Conservation (phyloP, 805 yeast genomes). For the Starmerella cellae region DNA sequence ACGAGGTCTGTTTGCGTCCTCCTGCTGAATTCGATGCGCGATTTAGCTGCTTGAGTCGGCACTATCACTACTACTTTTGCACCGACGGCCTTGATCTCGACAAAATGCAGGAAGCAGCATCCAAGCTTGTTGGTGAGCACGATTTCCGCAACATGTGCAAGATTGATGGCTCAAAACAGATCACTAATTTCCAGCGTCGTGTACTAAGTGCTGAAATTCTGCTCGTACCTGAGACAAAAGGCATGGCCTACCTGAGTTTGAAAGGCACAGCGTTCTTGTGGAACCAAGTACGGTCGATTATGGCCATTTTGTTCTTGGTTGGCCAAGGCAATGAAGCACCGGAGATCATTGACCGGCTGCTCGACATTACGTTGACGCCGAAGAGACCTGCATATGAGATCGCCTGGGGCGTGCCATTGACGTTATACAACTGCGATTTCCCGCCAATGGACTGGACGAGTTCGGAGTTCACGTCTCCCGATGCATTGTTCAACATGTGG, state of each 20-base stretch:
- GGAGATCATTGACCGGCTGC: slow-evolving; percentile 40
- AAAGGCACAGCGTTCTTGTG: slow-evolving; percentile 85
- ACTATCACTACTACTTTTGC: slow-evolving; percentile 66
- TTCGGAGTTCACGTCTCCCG: slow-evolving; percentile 18
- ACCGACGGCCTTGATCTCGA: slow-evolving; percentile 41
- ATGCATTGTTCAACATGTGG: slow-evolving; percentile 33
- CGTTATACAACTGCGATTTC: slow-evolving; percentile 73
- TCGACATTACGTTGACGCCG: slow-evolving; percentile 46
- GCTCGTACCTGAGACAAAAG: slow-evolving; percentile 20
- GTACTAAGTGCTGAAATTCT: slow-evolving; percentile 44
- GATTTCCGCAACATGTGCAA: slow-evolving; percentile 94
- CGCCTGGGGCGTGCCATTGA: slow-evolving; percentile 82
- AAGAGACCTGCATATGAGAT: slow-evolving; percentile 69
- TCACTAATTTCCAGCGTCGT: slow-evolving; percentile 58
- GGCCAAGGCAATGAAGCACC: slow-evolving; percentile 68
- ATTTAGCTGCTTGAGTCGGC: slow-evolving; percentile 76
- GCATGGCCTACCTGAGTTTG: slow-evolving; percentile 55
- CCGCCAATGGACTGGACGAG: slow-evolving; percentile 53
- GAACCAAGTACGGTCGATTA: slow-evolving; percentile 97
- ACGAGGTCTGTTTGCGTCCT: slow-evolving; percentile 70
- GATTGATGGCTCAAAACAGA: slow-evolving; percentile 86
- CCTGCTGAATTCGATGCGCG: slow-evolving; percentile 80
- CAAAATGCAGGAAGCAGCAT: slow-evolving; percentile 57
- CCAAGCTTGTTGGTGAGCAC: slow-evolving; percentile 52
- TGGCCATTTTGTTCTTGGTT: slow-evolving; percentile 64